These are phyloP conservation scores for Carex littledalei DNA, from an alignment of 176 grass and related monocot genomes.

Conservation along the genomic window DNA sequence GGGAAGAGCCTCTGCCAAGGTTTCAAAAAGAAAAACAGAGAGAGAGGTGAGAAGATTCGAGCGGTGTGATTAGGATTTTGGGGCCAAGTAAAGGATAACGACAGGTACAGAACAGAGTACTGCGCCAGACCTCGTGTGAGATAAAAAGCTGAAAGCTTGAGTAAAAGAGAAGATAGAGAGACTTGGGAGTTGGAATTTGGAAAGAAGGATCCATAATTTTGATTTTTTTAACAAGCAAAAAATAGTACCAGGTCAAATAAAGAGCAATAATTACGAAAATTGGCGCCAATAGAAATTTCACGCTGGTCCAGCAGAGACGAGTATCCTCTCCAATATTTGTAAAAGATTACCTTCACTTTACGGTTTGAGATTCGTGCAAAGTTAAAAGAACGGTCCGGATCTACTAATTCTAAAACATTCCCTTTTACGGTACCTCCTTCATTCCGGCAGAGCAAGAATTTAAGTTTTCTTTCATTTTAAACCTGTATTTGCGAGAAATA, in stretches of 20 bases:
- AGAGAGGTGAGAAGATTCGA: constrained; percentile 5
- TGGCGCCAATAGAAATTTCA: neutral
- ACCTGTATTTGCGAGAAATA: neutral
- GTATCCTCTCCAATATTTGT: no score
- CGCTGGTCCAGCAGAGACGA: neutral
- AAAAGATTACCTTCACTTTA: no score
- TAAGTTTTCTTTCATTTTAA: neutral
- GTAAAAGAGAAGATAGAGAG: neutral
- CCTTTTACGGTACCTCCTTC: no score
- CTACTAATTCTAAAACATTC: no score
- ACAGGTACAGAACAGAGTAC: neutral
- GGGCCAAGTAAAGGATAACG: constrained; percentile 13
- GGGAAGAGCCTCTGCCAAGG: no score
- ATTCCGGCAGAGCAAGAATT: neutral
- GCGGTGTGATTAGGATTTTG: constrained; percentile 15
- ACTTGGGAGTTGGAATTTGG: neutral
- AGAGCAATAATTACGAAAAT: neutral
- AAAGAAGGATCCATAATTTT: neutral
- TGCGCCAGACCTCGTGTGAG: neutral
- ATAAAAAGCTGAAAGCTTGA: neutral
- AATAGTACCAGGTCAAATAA: neutral
- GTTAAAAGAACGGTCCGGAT: no score
- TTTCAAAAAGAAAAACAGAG: neutral
- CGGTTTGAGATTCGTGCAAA: no score
- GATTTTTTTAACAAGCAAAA: neutral